These are phyloP conservation scores for Thraustochytrium sp. DNA, from an alignment of 352 stramenopile species.

Conservation along the genomic window DNA sequence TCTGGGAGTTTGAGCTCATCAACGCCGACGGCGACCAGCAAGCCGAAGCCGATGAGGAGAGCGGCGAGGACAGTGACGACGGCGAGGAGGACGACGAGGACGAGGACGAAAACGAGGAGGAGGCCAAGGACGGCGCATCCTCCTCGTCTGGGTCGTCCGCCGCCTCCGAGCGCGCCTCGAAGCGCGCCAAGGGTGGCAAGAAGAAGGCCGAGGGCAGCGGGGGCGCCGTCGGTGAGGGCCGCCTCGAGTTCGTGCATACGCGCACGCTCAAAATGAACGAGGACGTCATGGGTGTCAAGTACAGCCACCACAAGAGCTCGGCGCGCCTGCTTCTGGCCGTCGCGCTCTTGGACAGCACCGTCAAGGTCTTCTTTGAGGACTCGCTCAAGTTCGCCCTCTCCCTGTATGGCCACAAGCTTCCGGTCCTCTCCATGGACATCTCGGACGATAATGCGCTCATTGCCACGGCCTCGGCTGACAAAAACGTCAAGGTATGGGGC, in stretches of 20 bases:
- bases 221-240: constrained; percentile 6
- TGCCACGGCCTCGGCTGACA: constrained; percentile 93
- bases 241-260: constrained; percentile 83
- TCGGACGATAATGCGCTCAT: constrained; percentile 93
- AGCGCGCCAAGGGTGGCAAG: neutral
- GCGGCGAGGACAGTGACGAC: neutral
- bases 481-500: constrained; percentile 99
- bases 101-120: neutral
- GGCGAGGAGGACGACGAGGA: neutral
- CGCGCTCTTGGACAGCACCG: constrained; percentile 87
- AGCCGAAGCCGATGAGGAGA: constrained; percentile 39
- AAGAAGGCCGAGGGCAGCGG: neutral
- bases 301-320: constrained; percentile 77
- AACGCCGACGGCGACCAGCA: too few species aligned
- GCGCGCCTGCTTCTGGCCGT: constrained; percentile 75
- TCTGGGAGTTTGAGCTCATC: constrained; percentile 93
- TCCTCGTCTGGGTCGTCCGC: constrained; percentile 35
- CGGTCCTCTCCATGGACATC: constrained; percentile 95
- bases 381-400: constrained; percentile 98
- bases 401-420: constrained; percentile 97
- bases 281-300: constrained; percentile 94
- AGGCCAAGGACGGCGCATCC: neutral
- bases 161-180: neutral
- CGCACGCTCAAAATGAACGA: constrained; percentile 96
- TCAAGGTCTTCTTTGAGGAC: constrained; percentile 99